Conservation (phyloP, 768 basidiomycete species). For the Suillus brevipes region DNA sequence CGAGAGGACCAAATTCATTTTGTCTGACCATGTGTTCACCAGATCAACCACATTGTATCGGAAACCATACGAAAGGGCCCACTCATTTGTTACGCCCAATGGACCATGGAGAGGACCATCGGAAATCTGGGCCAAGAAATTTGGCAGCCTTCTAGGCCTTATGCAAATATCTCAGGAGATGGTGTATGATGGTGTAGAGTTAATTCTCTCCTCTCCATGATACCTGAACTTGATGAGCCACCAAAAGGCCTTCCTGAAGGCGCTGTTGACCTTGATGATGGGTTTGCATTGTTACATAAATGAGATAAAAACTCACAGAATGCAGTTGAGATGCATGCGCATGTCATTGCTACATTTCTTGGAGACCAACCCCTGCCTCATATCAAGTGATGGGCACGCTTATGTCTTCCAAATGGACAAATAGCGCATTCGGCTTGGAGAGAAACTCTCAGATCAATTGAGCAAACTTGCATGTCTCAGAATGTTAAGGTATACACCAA, state of each 20-base stretch:
- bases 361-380: neutral
- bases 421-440: slow-evolving; percentile 11
- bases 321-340: neutral
- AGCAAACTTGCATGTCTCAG: neutral
- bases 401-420: slow-evolving; percentile 26
- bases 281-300: slow-evolving; percentile 23
- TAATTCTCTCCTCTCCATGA: slow-evolving; percentile 11
- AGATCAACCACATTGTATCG: slow-evolving; percentile 21
- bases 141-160: slow-evolving; percentile 23
- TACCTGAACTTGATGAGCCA: slow-evolving; percentile 10
- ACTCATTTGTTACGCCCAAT: slow-evolving; percentile 23
- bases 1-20: slow-evolving; percentile 30
- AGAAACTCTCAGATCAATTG: neutral
- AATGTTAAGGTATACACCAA: slow-evolving; percentile 17
- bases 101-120: slow-evolving; percentile 23
- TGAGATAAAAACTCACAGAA: neutral
- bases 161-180: slow-evolving; percentile 24
- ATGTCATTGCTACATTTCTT: neutral
- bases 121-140: slow-evolving; percentile 25
- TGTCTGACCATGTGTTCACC: slow-evolving; percentile 29
- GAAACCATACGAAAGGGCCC: slow-evolving; percentile 26
- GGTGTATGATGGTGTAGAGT: slow-evolving; percentile 19
- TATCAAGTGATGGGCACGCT: slow-evolving; percentile 20
- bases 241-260: slow-evolving; percentile 3
- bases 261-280: slow-evolving; percentile 19